A percentile compares a stretch with the other conserved stretches of the same genome.
Conservation (phyloP, 148 eudicot species). For the Chenopodium quinoa region DNA sequence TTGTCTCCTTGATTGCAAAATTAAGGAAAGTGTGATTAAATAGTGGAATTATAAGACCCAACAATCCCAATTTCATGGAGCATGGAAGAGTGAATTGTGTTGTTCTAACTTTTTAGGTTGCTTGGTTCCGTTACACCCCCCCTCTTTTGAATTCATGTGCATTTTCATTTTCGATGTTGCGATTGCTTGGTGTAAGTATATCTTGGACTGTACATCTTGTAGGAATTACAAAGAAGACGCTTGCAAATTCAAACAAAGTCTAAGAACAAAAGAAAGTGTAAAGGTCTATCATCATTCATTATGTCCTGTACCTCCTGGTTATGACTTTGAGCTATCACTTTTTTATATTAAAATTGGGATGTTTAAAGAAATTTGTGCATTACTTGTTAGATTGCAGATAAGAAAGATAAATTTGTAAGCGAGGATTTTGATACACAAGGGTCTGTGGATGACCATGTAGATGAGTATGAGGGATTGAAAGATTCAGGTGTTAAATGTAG, state of each 20-base stretch:
- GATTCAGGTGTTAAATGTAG: conserved; percentile 22
- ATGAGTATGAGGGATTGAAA: conserved; percentile 22
- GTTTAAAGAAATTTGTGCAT: not conserved
- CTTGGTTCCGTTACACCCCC: too few relatives aligned
- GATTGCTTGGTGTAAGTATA: not conserved
- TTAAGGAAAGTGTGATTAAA: not conserved
- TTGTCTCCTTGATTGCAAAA: not conserved
- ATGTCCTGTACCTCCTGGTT: not conserved
- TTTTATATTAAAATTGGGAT: not conserved
- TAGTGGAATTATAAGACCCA: not conserved
- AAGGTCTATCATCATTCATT: conserved; percentile 35
- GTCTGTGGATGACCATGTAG: conserved; percentile 14
- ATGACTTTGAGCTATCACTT: not conserved
- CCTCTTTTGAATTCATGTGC: not conserved
- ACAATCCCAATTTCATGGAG: not conserved
- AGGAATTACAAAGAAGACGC: conserved; percentile 77
- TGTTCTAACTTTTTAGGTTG: not conserved
- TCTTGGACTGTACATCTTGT: not conserved
- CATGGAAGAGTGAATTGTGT: not conserved
- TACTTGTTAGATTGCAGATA: conserved; percentile 6
- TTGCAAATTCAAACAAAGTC: conserved; percentile 56
- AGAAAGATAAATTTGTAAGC: conserved; percentile 17
- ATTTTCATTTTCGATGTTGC: not conserved
- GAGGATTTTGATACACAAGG: conserved; percentile 32
- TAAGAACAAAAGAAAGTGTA: conserved; percentile 45